Evolutionary conservation across 2,329 filamentous ascomycete species (phyloP), one percentile per base, ranked within the genome.

Genomic region (Catunica adiposa): DNA sequence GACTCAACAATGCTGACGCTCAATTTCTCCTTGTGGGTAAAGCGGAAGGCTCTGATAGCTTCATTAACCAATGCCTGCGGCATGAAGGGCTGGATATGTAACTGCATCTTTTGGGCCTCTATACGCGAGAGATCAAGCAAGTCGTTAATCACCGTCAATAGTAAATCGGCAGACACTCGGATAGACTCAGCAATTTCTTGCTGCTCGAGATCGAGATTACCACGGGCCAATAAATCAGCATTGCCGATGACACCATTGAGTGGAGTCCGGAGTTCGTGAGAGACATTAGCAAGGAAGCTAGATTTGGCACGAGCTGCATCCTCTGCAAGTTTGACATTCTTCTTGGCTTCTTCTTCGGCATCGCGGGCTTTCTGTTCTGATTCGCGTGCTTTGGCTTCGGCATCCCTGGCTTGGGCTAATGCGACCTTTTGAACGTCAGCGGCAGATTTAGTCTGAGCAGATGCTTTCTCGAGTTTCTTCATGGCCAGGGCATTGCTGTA

Each of bases 91-190:
- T 81, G 82, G 58, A 82, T 76, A 64, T 86, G 86, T 1, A 89
- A 77, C 65, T 92, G 88, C 71, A 94, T 82, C 66, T 88, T 84
- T 62, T 89, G 86, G 2, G 85, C 87, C 66, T 94, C 88, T 71
- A 92, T 88, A 67, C 94, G 94, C 26, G 89, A 95, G 65, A 95
- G 94, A 68, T 97, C 90, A 3, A 96, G 73, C 54, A 96, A 95
- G 64, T 97, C 90, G 64, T 96, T 96, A 70, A 96, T 96, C 51
- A 96, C 87, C 0, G 89, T 92, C 25, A 96, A 73, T 14, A 96
- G 71, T 15, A 92, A 80, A 64, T 96, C 89, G 0, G 87, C 88
- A 51, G 86, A 94, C 31, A 89, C 77, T 52, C 87, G 80, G 55
- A 94, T 92, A 15, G 87, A 90, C 64, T 94, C 87, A 3, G 86